Base-by-base conservation (phyloP, 2,329 filamentous ascomycete species). In the Botrytis porri region DNA sequence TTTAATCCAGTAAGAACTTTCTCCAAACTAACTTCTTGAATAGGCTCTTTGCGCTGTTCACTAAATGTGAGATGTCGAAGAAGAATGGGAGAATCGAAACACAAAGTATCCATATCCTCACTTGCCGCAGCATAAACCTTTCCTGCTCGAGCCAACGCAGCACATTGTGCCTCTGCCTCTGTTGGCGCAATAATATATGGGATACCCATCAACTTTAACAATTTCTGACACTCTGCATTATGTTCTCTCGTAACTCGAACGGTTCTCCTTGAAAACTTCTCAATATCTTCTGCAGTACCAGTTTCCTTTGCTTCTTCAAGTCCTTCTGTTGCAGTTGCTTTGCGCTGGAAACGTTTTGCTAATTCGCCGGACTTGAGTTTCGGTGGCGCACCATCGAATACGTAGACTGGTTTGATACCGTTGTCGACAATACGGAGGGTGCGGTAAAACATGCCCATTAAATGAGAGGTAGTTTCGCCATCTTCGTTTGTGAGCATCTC, bases 391-490 rank as follows among this genome's bases (percentile, higher is more conserved):
- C 96, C 96, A 79, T 99, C 96, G 82, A 99, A 99, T 73, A 99
- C 95, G 83, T 97, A 99, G 77, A 99, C 88, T 1, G 96, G 96
- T 82, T 99, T 99, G 85, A 99, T 98, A 73, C 96, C 96, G 79
- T 98, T 98, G 84, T 99, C 96, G 80, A 98, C 93, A 85, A 99
- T 98, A 79, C 96, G 94, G 10, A 99, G 88, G 3, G 96, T 99
- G 79, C 96, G 95, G 86, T 99, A 99, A 86, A 99, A 99, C 90
- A 99, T 95, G 80, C 96, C 96, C 95, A 99, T 98, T 25, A 99
- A 86, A 82, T 99, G 96, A 29, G 96, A 99, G 0, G 96, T 99
- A 2, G 96, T 99, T 83, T 98, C 94, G 80, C 96, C 96, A 70
- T 91, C 92, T 80, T 99, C 96, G 83, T 92, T 97, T 88, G 91